Evolutionary conservation across 129 eudicot genomes (phyloP).

Genomic region (Escallonia herrerae): DNA sequence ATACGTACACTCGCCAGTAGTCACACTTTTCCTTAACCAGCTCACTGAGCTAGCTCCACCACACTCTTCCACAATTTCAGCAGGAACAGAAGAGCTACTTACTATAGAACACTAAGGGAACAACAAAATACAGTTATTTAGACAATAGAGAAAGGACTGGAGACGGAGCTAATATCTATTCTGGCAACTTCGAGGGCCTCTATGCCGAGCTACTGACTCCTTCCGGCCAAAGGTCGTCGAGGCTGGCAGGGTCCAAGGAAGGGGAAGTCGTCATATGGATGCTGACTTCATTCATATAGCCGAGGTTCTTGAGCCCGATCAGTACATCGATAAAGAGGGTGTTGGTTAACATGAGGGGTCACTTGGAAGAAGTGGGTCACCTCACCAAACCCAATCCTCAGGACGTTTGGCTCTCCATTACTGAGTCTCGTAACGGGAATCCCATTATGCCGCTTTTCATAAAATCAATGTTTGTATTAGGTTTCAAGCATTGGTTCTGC

Average conservation of each 20-base stretch:
- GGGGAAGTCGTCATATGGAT: conserved; percentile 64
- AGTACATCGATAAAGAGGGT: conserved; percentile 95
- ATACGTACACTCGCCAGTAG: too few relatives aligned
- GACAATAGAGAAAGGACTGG: too few relatives aligned
- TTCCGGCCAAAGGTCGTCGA: conserved; percentile 69
- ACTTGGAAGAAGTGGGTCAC: conserved; percentile 89
- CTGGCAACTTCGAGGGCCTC: too few relatives aligned
- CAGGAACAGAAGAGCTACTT: too few relatives aligned
- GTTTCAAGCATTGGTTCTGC: conserved; percentile 81
- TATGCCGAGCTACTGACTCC: conserved; percentile 53
- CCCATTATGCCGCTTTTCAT: conserved; percentile 94
- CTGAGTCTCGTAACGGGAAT: conserved; percentile 88
- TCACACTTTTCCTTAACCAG: too few relatives aligned
- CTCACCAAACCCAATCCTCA: conserved; percentile 89
- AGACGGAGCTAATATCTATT: too few relatives aligned
- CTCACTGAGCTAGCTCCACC: too few relatives aligned
- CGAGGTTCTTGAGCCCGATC: conserved; percentile 85
- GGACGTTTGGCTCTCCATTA: conserved; percentile 98
- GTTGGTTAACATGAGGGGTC: conserved; percentile 78
- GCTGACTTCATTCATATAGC: conserved; percentile 82
- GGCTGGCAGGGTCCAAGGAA: conserved; percentile 35
- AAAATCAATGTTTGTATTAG: conserved; percentile 92
- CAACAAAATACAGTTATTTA: too few relatives aligned
- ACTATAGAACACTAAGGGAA: too few relatives aligned
- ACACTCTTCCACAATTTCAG: too few relatives aligned